Percentiles rank a stretch among this genome's conserved stretches.
Conservation (phyloP, 2,329 filamentous ascomycete genomes). For the Thielaviopsis ethacetica region DNA sequence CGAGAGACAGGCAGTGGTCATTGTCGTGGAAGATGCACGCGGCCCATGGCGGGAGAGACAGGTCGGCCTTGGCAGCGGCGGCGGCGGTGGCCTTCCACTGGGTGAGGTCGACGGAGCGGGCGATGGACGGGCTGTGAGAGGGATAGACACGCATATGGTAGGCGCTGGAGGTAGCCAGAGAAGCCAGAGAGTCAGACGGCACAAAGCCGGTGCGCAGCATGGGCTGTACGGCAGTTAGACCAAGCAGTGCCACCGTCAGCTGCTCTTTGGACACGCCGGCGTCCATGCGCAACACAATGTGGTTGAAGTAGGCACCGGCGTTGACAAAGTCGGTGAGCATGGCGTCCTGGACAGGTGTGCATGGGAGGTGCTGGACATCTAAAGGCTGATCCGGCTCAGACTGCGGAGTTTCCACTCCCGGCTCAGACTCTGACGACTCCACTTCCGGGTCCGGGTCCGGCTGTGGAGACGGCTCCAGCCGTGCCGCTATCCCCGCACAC, state of each 20-base stretch:
- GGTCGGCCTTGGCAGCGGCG: constrained; percentile 21
- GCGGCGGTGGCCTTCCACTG: constrained; percentile 23
- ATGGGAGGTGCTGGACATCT: too few relatives aligned
- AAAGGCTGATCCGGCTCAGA: too few relatives aligned
- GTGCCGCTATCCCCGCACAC: constrained; percentile 1
- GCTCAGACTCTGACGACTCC: too few relatives aligned
- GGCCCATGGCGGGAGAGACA: constrained; percentile 47
- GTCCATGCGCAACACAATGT: constrained; percentile 38
- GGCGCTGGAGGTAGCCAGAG: not conserved
- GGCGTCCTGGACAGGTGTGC: constrained; percentile 62
- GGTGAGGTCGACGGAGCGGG: constrained; percentile 16
- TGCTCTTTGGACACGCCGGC: constrained; percentile 20
- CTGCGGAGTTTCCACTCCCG: too few relatives aligned
- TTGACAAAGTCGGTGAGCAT: constrained; percentile 62
- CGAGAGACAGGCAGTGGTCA: constrained; percentile 21
- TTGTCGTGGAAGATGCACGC: constrained; percentile 29
- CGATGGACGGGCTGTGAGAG: not conserved
- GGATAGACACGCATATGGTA: constrained; percentile 7
- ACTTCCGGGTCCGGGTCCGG: not conserved
- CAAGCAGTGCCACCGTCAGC: constrained; percentile 43
- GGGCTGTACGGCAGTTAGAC: constrained; percentile 37
- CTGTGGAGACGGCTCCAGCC: not conserved
- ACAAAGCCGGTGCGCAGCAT: constrained; percentile 67
- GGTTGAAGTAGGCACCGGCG: constrained; percentile 63
- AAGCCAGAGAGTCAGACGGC: constrained; percentile 23